Conservation (phyloP, 2,329 filamentous ascomycete genomes). For the Chaetomium sp. region DNA sequence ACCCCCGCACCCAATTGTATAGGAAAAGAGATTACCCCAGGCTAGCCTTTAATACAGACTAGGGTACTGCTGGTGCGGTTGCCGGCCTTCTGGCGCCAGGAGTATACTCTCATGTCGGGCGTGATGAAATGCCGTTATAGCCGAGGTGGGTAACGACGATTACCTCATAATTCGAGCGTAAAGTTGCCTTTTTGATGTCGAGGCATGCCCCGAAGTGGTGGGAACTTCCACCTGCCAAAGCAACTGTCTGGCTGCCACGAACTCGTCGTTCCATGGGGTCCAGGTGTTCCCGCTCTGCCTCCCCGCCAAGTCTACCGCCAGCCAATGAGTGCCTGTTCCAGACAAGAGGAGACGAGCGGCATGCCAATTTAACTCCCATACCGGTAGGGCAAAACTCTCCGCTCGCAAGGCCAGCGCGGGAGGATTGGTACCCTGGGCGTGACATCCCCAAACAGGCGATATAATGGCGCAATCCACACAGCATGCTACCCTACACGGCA, state of each 20-base stretch:
- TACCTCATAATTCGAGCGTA: background rate
- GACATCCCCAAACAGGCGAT: slow-evolving; percentile 23
- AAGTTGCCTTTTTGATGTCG: background rate
- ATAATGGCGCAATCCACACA: background rate
- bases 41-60: background rate
- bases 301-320: background rate
- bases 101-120: background rate
- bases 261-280: background rate
- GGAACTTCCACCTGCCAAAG: background rate
- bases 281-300: background rate
- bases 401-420: slow-evolving; percentile 16
- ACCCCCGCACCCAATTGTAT: slow-evolving; percentile 7
- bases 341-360: slow-evolving; percentile 24
- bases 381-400: slow-evolving; percentile 32
- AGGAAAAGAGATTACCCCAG: background rate
- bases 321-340: slow-evolving; percentile 26
- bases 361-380: slow-evolving; percentile 23
- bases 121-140: background rate
- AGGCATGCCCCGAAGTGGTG: background rate
- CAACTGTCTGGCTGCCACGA: background rate
- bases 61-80: background rate
- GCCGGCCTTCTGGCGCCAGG: background rate
- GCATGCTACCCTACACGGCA: background rate
- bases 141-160: background rate
- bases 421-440: slow-evolving; percentile 30